These are phyloP conservation scores for Podospora comata DNA, from an alignment of 495 filamentous ascomycete genomes.

Conservation along the genomic window DNA sequence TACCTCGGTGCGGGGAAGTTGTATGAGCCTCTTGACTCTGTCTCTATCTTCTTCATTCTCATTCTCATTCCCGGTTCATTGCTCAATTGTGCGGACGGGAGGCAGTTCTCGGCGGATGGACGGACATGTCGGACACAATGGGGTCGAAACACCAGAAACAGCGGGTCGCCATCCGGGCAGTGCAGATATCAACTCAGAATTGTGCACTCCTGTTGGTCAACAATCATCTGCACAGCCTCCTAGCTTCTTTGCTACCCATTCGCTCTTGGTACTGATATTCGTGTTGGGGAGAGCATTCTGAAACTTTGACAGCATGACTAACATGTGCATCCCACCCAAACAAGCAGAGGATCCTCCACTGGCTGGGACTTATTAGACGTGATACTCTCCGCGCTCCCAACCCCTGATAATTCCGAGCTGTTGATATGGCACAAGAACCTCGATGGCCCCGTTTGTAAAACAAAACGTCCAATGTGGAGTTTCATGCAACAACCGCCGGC, in stretches of 20 bases:
- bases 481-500: constrained; percentile 2
- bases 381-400: neutral
- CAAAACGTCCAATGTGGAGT: neutral
- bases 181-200: constrained; percentile 12
- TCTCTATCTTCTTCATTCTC: neutral
- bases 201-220: constrained; percentile 14
- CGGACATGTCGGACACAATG: neutral
- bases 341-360: neutral
- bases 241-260: neutral
- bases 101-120: neutral
- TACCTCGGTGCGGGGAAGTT: neutral
- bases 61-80: neutral
- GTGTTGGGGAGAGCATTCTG: neutral
- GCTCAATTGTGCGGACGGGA: neutral
- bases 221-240: constrained; percentile 16
- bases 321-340: constrained; percentile 3
- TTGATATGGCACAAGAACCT: neutral
- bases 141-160: too few species aligned
- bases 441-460: neutral
- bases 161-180: constrained; percentile 8
- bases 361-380: neutral
- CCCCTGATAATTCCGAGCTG: neutral
- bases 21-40: neutral
- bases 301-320: neutral
- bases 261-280: neutral